These are phyloP conservation scores for Trametes sp. DNA, from an alignment of 1,284 basidiomycete species.

Conservation along the genomic window DNA sequence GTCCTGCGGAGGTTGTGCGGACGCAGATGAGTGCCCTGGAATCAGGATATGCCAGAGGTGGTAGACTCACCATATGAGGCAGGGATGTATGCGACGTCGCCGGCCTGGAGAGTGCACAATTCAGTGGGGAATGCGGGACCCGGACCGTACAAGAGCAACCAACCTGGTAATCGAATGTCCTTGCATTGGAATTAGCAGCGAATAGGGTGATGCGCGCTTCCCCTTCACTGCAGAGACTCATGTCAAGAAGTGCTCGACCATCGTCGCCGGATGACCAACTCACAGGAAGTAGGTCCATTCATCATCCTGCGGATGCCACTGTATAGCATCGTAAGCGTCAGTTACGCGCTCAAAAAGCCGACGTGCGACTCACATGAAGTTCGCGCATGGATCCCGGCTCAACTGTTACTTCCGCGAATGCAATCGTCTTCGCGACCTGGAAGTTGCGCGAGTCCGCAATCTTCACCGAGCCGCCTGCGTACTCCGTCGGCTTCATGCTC, in stretches of 20 bases:
- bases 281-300: constrained; percentile 54
- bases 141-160: constrained; percentile 10
- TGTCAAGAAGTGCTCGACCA: neutral
- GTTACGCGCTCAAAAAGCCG: too few species aligned
- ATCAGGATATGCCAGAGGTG: neutral
- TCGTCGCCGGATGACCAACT: constrained; percentile 12
- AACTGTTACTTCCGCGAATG: constrained; percentile 64
- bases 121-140: too few species aligned
- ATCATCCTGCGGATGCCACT: constrained; percentile 78
- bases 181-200: constrained; percentile 64
- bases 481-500: constrained; percentile 48
- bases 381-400: constrained; percentile 65
- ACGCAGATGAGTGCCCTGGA: neutral
- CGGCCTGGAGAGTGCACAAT: constrained; percentile 46
- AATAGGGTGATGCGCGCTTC: constrained; percentile 69
- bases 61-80: constrained; percentile 52
- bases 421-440: constrained; percentile 59
- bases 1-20: constrained; percentile 47
- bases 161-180: constrained; percentile 73
- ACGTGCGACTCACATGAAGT: constrained; percentile 54
- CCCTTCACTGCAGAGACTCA: constrained; percentile 52
- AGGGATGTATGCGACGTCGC: constrained; percentile 66
- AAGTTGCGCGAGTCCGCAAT: constrained; percentile 67
- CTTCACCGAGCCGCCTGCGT: constrained; percentile 64
- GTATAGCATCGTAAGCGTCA: constrained; percentile 27